phyloP scores from a whole-genome alignment of 352 stramenopile genomes.

The Pseudoperonospora humuli region DNA sequence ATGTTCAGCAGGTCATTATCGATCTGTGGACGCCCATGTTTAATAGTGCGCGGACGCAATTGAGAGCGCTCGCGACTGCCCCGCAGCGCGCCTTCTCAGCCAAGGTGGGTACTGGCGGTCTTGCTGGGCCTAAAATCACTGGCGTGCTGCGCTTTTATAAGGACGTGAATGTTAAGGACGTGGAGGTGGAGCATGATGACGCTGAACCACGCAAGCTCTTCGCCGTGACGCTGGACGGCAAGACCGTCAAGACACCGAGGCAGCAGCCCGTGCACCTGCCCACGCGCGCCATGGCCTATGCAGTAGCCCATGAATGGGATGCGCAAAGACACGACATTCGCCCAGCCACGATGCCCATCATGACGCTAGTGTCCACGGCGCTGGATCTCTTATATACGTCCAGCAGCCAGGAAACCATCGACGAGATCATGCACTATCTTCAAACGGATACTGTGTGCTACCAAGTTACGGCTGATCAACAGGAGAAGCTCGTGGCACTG shows the following conservation, averaged over 20 bases:
- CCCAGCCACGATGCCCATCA: constrained; percentile 80
- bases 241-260: constrained; percentile 70
- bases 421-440: constrained; percentile 84
- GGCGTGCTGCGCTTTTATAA: constrained; percentile 78
- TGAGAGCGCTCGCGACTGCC: constrained; percentile 12
- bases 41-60: constrained; percentile 20
- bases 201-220: constrained; percentile 24
- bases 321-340: constrained; percentile 67
- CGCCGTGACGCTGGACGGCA: constrained; percentile 73
- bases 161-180: constrained; percentile 57
- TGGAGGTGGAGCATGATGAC: constrained; percentile 25
- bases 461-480: constrained; percentile 69
- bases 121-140: constrained; percentile 72
- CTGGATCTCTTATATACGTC: constrained; percentile 58
- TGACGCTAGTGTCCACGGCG: constrained; percentile 77
- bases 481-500: constrained; percentile 69
- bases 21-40: constrained; percentile 20
- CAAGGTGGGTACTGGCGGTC: constrained; percentile 34
- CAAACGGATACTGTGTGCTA: constrained; percentile 88
- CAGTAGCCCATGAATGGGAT: constrained; percentile 81
- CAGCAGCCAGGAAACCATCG: constrained; percentile 46
- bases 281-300: constrained; percentile 55
- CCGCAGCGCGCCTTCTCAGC: constrained; percentile 36
- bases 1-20: background rate
- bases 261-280: constrained; percentile 57